Evolutionary conservation across 169 alveolate species (phyloP).

Genomic region (Theileria parva): DNA sequence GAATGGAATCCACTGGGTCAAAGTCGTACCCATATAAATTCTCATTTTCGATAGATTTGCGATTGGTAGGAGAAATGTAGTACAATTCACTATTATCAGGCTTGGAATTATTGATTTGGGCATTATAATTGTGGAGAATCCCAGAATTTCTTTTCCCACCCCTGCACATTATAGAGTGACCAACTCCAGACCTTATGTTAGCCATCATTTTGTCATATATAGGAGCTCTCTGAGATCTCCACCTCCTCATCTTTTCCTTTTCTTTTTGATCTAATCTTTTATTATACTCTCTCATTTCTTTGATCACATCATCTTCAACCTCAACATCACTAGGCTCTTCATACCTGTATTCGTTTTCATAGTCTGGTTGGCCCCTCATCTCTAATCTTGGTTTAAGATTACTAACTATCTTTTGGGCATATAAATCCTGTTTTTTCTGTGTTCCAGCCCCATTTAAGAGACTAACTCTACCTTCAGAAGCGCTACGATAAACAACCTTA

Average conservation of each 20-base stretch:
- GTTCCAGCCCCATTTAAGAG: not conserved
- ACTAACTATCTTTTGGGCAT: slow-evolving; percentile 9
- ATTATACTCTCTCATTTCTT: slow-evolving; percentile 12
- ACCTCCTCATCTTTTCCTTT: slow-evolving; percentile 7
- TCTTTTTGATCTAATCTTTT: slow-evolving; percentile 1
- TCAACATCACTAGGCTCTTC: not conserved
- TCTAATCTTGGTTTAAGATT: slow-evolving; percentile 4
- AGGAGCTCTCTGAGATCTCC: slow-evolving; percentile 18
- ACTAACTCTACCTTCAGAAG: not conserved
- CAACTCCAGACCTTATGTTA: not conserved
- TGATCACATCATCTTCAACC: not conserved
- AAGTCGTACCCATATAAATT: not conserved
- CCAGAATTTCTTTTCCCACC: slow-evolving; percentile 15
- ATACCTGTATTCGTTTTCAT: not conserved
- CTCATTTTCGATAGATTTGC: not conserved
- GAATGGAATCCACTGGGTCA: not conserved
- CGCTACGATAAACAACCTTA: not conserved
- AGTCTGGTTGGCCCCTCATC: not conserved
- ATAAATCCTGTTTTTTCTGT: slow-evolving; percentile 18
- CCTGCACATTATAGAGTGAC: slow-evolving; percentile 2
- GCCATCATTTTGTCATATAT: slow-evolving; percentile 16
- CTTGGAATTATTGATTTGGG: not conserved
- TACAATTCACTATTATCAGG: not conserved
- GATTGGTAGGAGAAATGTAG: not conserved
- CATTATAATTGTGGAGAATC: slow-evolving; percentile 1